Percentiles rank a stretch among this genome's conserved stretches.
These are phyloP conservation scores for Panaeolus papilionaceus DNA, from an alignment of 768 basidiomycete genomes.

Conservation along the genomic window DNA sequence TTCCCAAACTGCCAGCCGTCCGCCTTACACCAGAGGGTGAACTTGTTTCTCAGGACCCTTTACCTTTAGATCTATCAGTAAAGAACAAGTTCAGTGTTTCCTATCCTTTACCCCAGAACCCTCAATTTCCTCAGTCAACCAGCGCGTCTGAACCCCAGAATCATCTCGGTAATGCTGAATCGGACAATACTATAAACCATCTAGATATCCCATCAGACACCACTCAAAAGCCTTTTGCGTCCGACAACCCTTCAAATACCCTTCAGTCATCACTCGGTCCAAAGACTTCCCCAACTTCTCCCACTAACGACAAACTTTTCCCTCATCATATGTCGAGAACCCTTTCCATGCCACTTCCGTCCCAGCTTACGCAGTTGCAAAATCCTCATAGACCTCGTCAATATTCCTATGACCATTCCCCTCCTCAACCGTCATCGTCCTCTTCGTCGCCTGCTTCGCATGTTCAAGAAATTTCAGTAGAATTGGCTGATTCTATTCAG, in stretches of 20 bases:
- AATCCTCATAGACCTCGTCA: constrained; percentile 61
- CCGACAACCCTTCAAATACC: constrained; percentile 9
- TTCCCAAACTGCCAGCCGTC: constrained; percentile 51
- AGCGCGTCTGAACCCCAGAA: constrained; percentile 11
- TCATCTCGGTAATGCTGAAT: constrained; percentile 4
- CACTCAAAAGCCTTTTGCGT: background rate
- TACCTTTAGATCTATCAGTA: constrained; percentile 50
- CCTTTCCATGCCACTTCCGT: constrained; percentile 80
- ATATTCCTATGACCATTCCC: constrained; percentile 23
- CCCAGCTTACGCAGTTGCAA: constrained; percentile 75
- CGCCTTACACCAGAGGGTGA: constrained; percentile 57
- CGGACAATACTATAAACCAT: background rate
- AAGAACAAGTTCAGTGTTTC: constrained; percentile 67
- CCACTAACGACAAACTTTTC: constrained; percentile 30
- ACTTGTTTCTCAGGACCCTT: constrained; percentile 48
- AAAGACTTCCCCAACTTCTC: constrained; percentile 20
- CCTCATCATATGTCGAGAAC: constrained; percentile 72
- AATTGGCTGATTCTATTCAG: constrained; percentile 91
- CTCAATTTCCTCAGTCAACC: constrained; percentile 6
- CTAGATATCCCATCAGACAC: background rate
- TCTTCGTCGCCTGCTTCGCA: constrained; percentile 37
- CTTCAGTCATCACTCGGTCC: constrained; percentile 22
- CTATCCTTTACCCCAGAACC: constrained; percentile 51
- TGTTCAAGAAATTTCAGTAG: constrained; percentile 77
- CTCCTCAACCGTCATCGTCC: constrained; percentile 29